phyloP scores from a whole-genome alignment of 2,329 filamentous ascomycete genomes.

The Arachnopeziza araneosa region DNA sequence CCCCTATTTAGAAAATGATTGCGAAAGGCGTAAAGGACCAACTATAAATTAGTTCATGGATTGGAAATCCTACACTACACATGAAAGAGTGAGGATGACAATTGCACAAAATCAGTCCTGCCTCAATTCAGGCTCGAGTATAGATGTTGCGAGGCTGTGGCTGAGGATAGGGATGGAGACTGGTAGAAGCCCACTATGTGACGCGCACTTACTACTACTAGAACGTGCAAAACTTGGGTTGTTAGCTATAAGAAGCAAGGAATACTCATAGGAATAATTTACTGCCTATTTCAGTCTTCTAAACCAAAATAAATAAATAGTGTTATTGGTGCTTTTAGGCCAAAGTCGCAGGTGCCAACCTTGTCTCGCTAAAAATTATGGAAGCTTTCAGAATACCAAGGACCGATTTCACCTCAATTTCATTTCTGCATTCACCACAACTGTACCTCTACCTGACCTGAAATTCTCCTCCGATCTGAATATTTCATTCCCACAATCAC shows the following conservation, averaged over 20 bases:
- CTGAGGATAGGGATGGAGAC: background rate
- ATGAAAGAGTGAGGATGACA: no score
- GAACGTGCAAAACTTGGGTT: background rate
- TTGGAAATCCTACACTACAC: no score
- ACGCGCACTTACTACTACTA: background rate
- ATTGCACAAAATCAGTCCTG: no score
- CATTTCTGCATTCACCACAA: background rate
- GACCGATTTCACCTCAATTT: background rate
- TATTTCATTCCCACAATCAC: background rate
- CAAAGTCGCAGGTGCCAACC: background rate
- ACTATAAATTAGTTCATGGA: no score
- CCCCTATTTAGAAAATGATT: no score
- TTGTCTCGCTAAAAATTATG: background rate
- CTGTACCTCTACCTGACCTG: background rate
- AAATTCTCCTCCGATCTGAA: background rate
- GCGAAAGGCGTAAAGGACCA: no score
- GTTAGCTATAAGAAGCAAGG: background rate
- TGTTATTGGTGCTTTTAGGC: background rate
- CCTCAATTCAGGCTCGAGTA: background rate
- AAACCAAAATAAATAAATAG: background rate
- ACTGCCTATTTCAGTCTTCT: background rate
- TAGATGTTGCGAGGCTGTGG: background rate
- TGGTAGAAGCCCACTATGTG: background rate
- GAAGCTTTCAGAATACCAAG: no score
- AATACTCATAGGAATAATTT: background rate